Conservation (phyloP, 2,329 filamentous ascomycete species). For the Colletotrichum horii region DNA sequence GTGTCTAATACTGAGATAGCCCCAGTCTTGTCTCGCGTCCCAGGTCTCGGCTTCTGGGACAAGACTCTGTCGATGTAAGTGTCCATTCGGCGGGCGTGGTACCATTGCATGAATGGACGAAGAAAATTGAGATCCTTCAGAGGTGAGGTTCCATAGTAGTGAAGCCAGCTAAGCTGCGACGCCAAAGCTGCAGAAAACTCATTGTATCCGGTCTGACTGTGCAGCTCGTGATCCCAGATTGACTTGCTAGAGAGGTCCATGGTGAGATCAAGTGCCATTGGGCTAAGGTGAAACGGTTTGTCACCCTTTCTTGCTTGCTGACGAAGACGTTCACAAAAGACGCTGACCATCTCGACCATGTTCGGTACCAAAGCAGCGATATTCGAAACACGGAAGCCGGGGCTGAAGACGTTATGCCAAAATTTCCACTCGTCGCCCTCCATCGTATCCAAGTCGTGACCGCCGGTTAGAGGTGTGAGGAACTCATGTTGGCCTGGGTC, state of each 20-base stretch:
- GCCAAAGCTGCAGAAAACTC: background rate
- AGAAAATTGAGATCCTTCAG: background rate
- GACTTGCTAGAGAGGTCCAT: background rate
- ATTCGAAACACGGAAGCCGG: constrained; percentile 40
- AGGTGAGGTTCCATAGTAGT: background rate
- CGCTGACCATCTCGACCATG: constrained; percentile 40
- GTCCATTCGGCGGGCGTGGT: background rate
- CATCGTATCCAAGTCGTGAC: constrained; percentile 34
- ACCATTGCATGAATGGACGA: background rate
- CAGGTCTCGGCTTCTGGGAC: background rate
- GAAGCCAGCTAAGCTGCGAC: background rate
- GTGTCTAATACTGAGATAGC: background rate
- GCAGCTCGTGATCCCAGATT: background rate
- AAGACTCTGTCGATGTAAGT: background rate
- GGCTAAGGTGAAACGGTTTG: constrained; percentile 24
- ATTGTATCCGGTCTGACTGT: background rate
- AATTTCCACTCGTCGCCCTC: constrained; percentile 32
- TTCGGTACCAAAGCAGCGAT: constrained; percentile 37
- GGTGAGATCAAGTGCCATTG: background rate
- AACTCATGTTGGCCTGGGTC: constrained; percentile 25
- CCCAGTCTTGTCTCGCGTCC: background rate
- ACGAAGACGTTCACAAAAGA: constrained; percentile 29
- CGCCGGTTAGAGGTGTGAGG: constrained; percentile 36
- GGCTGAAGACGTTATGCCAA: constrained; percentile 37
- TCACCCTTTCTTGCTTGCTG: constrained; percentile 28